phyloP scores from a whole-genome alignment of 1,284 basidiomycete genomes.

The Ceratobasidium theobromae region DNA sequence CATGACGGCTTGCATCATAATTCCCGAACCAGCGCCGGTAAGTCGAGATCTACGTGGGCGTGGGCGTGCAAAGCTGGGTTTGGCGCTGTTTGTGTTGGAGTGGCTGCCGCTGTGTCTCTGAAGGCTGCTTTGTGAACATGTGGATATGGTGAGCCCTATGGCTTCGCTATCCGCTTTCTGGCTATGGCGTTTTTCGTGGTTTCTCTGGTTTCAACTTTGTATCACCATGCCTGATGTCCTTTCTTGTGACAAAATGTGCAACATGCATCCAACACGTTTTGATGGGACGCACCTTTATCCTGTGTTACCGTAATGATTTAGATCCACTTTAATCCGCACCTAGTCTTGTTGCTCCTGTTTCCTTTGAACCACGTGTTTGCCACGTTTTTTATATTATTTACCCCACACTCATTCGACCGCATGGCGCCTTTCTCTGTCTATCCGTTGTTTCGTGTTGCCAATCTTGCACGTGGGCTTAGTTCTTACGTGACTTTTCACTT shows the following conservation, averaged over 20 bases:
- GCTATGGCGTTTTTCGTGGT: not conserved
- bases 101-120: slow-evolving; percentile 19
- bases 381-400: not conserved
- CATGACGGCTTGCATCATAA: slow-evolving; percentile 92
- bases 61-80: slow-evolving; percentile 28
- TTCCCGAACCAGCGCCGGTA: slow-evolving; percentile 43
- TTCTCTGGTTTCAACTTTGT: not conserved
- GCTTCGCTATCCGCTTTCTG: not conserved
- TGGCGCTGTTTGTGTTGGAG: slow-evolving; percentile 29
- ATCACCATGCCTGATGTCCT: not conserved
- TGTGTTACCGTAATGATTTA: not conserved
- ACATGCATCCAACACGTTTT: not conserved
- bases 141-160: not conserved
- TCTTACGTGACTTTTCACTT: slow-evolving; percentile 11
- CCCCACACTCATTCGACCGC: not conserved
- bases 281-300: not conserved
- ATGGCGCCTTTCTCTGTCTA: not conserved
- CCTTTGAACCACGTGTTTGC: not conserved
- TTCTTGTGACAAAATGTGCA: not conserved
- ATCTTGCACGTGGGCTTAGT: not conserved
- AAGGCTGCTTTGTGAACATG: slow-evolving; percentile 17
- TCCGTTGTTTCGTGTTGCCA: not conserved
- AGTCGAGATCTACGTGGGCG: not conserved
- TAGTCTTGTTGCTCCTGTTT: not conserved
- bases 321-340: not conserved